Evolutionary conservation across 805 yeast species (phyloP).

Genomic region (Spathaspora passalidarum): DNA sequence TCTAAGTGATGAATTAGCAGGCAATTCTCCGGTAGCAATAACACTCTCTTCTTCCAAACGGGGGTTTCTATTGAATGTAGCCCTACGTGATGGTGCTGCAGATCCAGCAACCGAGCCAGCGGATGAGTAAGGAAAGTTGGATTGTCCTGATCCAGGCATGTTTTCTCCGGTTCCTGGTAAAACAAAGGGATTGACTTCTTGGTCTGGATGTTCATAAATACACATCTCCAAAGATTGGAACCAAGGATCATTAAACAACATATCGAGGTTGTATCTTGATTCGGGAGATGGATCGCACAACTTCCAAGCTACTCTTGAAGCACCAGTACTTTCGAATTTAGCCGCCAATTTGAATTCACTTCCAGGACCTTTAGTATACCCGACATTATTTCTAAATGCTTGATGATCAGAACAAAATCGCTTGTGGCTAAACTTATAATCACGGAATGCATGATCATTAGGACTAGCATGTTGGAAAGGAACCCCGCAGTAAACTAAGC

Average conservation of each 20-base stretch:
- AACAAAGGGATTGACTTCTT: slow-evolving; percentile 33
- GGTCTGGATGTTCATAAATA: slow-evolving; percentile 47
- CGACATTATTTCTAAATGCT: slow-evolving; percentile 44
- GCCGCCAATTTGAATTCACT: slow-evolving; percentile 68
- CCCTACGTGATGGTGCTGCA: slow-evolving; percentile 30
- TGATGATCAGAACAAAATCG: slow-evolving; percentile 41
- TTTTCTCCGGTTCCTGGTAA: slow-evolving; percentile 22
- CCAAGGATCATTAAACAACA: slow-evolving; percentile 62
- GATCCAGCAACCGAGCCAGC: slow-evolving; percentile 20
- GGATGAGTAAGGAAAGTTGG: background rate
- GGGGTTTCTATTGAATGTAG: slow-evolving; percentile 17
- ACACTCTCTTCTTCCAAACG: slow-evolving; percentile 9
- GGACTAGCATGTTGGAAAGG: slow-evolving; percentile 57
- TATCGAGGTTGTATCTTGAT: slow-evolving; percentile 52
- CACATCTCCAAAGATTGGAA: slow-evolving; percentile 60
- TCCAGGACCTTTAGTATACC: slow-evolving; percentile 59
- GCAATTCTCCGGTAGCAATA: background rate
- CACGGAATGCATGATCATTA: slow-evolving; percentile 52
- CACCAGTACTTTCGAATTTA: slow-evolving; percentile 54
- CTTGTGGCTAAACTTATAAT: slow-evolving; percentile 50
- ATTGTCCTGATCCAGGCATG: background rate
- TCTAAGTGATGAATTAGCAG: slow-evolving; percentile 26
- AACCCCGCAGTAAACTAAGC: slow-evolving; percentile 52
- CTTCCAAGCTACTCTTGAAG: slow-evolving; percentile 72
- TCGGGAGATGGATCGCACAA: slow-evolving; percentile 60